Conservation (phyloP, 129 eudicot genomes). For the Heracleum sosnowskyi region DNA sequence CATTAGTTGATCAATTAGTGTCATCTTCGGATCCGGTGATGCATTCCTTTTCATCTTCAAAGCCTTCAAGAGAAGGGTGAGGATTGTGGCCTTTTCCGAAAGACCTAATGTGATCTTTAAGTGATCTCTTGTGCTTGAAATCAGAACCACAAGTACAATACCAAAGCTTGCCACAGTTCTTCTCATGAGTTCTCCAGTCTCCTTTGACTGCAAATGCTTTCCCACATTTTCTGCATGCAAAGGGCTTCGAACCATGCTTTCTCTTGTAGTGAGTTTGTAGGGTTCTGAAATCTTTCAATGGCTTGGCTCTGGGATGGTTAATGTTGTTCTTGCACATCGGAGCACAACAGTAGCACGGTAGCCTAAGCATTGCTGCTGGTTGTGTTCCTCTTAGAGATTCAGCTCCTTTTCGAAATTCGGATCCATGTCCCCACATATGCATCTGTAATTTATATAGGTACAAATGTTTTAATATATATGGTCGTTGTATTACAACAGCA, state of each 20-base stretch:
- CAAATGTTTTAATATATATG: not conserved
- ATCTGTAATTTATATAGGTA: constrained; percentile 32
- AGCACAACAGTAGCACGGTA: constrained; percentile 93
- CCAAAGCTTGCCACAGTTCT: constrained; percentile 93
- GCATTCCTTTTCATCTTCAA: constrained; percentile 58
- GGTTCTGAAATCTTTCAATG: constrained; percentile 85
- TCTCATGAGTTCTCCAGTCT: constrained; percentile 96
- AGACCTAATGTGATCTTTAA: constrained; percentile 86
- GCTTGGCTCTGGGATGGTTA: constrained; percentile 90
- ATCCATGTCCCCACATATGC: constrained; percentile 99
- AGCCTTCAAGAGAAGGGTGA: constrained; percentile 53
- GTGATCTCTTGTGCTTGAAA: constrained; percentile 91
- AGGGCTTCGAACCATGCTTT: constrained; percentile 79
- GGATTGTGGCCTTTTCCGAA: constrained; percentile 89
- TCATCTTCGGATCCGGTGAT: constrained; percentile 61
- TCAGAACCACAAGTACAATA: constrained; percentile 94
- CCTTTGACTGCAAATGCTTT: constrained; percentile 91
- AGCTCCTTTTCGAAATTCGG: constrained; percentile 82
- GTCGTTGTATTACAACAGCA: too few species aligned
- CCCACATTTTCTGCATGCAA: constrained; percentile 76
- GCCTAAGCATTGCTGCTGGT: constrained; percentile 92
- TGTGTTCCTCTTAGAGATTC: constrained; percentile 82
- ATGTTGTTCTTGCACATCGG: constrained; percentile 94
- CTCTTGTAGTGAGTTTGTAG: constrained; percentile 96
- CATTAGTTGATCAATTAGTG: not conserved